Evolutionary conservation across 2,329 filamentous ascomycete genomes (phyloP).

Genomic region (Curvularia spicifera): DNA sequence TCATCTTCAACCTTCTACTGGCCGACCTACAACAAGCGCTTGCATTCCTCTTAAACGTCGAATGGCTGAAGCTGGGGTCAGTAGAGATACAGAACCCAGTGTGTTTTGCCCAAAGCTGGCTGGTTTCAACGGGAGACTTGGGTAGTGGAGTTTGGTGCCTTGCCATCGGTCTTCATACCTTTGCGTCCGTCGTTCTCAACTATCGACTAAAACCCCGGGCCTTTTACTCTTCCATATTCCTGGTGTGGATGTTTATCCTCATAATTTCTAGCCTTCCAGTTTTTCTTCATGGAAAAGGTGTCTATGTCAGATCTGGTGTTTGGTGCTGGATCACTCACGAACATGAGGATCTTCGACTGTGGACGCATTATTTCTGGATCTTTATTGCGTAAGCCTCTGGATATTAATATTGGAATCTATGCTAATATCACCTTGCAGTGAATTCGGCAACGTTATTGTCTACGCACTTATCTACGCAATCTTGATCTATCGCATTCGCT

Average conservation of each 20-base stretch:
- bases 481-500: slow-evolving; percentile 48
- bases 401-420: neutral
- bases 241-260: slow-evolving; percentile 66
- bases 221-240: slow-evolving; percentile 59
- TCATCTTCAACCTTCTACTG: slow-evolving; percentile 72
- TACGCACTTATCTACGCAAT: slow-evolving; percentile 55
- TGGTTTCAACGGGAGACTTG: slow-evolving; percentile 70
- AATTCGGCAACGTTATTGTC: slow-evolving; percentile 60
- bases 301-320: slow-evolving; percentile 69
- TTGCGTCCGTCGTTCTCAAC: slow-evolving; percentile 65
- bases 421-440: slow-evolving; percentile 26
- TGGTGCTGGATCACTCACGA: slow-evolving; percentile 71
- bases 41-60: slow-evolving; percentile 68
- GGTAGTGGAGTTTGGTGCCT: slow-evolving; percentile 71
- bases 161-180: slow-evolving; percentile 70
- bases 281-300: slow-evolving; percentile 50
- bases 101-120: slow-evolving; percentile 72
- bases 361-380: slow-evolving; percentile 71
- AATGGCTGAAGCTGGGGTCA: slow-evolving; percentile 62
- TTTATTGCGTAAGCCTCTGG: slow-evolving; percentile 53
- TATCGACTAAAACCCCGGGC: slow-evolving; percentile 58
- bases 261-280: slow-evolving; percentile 62
- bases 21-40: slow-evolving; percentile 71
- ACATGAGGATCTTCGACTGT: slow-evolving; percentile 62
- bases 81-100: slow-evolving; percentile 61